These are phyloP conservation scores for Podospora anserina DNA, from an alignment of 495 filamentous ascomycete genomes.

Conservation along the genomic window DNA sequence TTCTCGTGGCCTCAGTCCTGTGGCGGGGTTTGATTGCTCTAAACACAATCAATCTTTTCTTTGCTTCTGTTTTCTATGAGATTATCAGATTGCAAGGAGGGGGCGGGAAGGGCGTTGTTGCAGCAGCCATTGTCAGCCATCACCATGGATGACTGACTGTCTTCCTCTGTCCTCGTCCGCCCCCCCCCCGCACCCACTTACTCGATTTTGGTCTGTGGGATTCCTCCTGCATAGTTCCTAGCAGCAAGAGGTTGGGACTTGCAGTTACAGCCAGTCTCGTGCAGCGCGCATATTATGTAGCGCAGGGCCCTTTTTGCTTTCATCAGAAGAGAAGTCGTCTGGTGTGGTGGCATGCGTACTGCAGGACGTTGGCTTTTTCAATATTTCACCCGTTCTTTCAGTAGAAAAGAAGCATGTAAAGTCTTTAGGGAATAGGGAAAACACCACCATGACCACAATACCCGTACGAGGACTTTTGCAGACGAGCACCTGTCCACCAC, in stretches of 20 bases:
- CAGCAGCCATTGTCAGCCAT: neutral
- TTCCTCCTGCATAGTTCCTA: slow-evolving; percentile 2
- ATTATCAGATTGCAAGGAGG: slow-evolving; percentile 8
- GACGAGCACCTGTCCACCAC: neutral
- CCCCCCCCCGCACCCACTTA: neutral
- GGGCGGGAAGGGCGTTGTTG: slow-evolving; percentile 11
- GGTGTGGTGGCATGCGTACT: slow-evolving; percentile 1
- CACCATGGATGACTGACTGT: neutral
- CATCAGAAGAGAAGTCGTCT: neutral
- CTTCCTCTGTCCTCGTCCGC: neutral
- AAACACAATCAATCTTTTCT: neutral
- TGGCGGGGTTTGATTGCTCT: slow-evolving; percentile 3
- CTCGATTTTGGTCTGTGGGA: neutral
- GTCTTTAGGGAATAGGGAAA: neutral
- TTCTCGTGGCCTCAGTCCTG: neutral
- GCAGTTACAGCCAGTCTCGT: neutral
- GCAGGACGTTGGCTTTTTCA: neutral
- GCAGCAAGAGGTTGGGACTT: slow-evolving; percentile 3
- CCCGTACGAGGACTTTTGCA: neutral
- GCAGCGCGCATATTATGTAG: slow-evolving; percentile 1
- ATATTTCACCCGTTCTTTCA: neutral
- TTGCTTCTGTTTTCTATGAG: neutral
- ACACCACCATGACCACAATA: neutral
- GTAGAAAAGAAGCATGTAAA: neutral
- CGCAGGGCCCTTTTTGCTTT: neutral